These are phyloP conservation scores for Candida sp. DNA, from an alignment of 1,139 yeast genomes.

Conservation along the genomic window DNA sequence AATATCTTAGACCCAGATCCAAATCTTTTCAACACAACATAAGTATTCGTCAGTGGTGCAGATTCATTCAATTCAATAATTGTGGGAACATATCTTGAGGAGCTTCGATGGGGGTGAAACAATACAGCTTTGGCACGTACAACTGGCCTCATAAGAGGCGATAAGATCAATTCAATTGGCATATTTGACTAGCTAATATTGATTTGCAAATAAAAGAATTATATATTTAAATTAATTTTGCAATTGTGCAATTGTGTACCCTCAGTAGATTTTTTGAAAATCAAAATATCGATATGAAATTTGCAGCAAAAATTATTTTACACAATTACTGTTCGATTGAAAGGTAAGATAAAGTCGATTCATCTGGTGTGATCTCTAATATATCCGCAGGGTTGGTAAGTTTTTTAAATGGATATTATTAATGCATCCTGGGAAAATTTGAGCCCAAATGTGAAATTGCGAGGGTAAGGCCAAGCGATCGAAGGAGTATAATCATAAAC, in stretches of 20 bases:
- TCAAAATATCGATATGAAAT: too few species aligned
- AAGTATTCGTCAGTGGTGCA: slow-evolving; percentile 22
- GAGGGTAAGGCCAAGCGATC: too few species aligned
- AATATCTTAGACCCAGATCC: slow-evolving; percentile 57
- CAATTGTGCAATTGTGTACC: not conserved
- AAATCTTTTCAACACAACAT: slow-evolving; percentile 48
- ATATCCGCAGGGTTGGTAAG: too few species aligned
- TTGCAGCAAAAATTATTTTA: too few species aligned
- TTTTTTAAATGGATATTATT: too few species aligned
- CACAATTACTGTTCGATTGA: too few species aligned
- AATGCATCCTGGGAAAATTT: too few species aligned
- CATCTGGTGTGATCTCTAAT: too few species aligned
- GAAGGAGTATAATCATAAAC: too few species aligned
- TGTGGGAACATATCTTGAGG: slow-evolving; percentile 54
- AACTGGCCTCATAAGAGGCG: slow-evolving; percentile 59
- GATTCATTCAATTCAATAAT: slow-evolving; percentile 38
- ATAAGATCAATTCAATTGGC: slow-evolving; percentile 58
- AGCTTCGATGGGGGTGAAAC: slow-evolving; percentile 55
- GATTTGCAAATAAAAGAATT: too few species aligned
- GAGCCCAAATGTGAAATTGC: too few species aligned
- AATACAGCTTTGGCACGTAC: slow-evolving; percentile 52
- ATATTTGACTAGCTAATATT: slow-evolving; percentile 17
- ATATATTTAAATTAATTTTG: not conserved
- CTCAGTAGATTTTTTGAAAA: not conserved
- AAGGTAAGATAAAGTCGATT: too few species aligned